A percentile compares a stretch with the other conserved stretches of the same genome.
Conservation (phyloP, 306 rosid genomes). For the Amphicarpaea edgeworthii region DNA sequence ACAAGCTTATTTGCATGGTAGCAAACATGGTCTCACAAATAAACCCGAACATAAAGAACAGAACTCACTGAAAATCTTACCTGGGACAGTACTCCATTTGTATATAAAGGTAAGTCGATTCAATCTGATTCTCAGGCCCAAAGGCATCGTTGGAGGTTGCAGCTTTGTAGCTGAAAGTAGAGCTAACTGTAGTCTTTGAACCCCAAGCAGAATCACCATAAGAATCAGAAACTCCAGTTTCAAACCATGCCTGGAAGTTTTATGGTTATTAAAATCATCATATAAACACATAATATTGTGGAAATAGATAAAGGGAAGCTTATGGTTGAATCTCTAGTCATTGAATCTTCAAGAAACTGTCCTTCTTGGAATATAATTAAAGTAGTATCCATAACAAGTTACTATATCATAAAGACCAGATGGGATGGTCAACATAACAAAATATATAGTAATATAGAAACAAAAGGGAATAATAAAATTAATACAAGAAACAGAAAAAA, state of each 20-base stretch:
- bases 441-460: conserved; percentile 29
- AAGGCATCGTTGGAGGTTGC: conserved; percentile 59
- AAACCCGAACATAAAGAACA: conserved; percentile 31
- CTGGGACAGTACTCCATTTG: conserved; percentile 98
- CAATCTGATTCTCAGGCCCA: conserved; percentile 77
- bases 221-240: conserved; percentile 76
- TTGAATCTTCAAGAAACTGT: conserved; percentile 25
- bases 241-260: conserved; percentile 95
- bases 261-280: conserved; percentile 42
- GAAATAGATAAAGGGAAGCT: conserved; percentile 23
- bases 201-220: conserved; percentile 65
- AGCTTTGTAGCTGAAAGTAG: conserved; percentile 67
- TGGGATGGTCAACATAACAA: conserved; percentile 18
- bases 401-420: conserved; percentile 24
- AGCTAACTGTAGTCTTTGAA: conserved; percentile 75
- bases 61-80: conserved; percentile 54
- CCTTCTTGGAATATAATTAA: conserved; percentile 36
- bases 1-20: not conserved
- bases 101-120: conserved; percentile 89
- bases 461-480: conserved; percentile 18
- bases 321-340: conserved; percentile 37
- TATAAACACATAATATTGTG: conserved; percentile 33
- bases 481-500: conserved; percentile 7
- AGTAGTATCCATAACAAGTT: conserved; percentile 26
- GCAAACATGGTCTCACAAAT: conserved; percentile 30